Base-by-base conservation (phyloP, 768 basidiomycete genomes). In the Rhizopogon vesiculosus region DNA sequence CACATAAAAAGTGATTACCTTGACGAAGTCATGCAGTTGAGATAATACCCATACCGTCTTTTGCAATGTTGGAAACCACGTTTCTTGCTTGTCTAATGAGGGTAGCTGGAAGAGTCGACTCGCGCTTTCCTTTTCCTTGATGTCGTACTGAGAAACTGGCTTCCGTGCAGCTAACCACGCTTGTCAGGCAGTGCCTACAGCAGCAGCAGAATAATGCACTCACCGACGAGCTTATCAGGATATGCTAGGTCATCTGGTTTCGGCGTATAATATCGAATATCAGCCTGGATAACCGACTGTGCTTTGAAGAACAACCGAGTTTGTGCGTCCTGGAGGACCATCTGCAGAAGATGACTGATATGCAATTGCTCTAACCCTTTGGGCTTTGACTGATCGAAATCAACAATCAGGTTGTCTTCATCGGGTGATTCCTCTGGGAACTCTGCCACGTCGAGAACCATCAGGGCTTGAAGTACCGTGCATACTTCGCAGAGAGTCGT, bases 241-340 rank as follows among this genome's bases (percentile, higher is more conserved):
- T 94, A 98, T 13, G 85, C 84, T 45, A 98, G 71, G 67, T 98
- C 95, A 59, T 85, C 88, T 2, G 78, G 70, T 58, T 83, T 88
- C 0, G 93, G 86, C 1, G 78, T 77, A 68, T 89, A 98, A 63
- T 91, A 86, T 59, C 87, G 76, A 38, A 98, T 92, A 51, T 98
- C 96, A 33, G 83, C 81, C 64, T 94, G 90, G 33, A 99, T 84
- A 44, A 97, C 80, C 1, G 91, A 82, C 70, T 98, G 95, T 6
- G 95, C 95, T 67, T 97, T 90, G 80, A 98, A 98, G 63, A 98
- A 93, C 45, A 98, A 69, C 53, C 94, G 74, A 12, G 97, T 98
- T 75, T 98, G 96, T 1, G 95, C 93, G 66, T 98, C 96, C 67
- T 98, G 95, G 28, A 98, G 71, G 0, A 98, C 87, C 85, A 94